A percentile compares a stretch with the other conserved stretches of the same genome.
These are phyloP conservation scores for Solanum gandarillasii DNA, from an alignment of 257 asterid species.

Conservation along the genomic window DNA sequence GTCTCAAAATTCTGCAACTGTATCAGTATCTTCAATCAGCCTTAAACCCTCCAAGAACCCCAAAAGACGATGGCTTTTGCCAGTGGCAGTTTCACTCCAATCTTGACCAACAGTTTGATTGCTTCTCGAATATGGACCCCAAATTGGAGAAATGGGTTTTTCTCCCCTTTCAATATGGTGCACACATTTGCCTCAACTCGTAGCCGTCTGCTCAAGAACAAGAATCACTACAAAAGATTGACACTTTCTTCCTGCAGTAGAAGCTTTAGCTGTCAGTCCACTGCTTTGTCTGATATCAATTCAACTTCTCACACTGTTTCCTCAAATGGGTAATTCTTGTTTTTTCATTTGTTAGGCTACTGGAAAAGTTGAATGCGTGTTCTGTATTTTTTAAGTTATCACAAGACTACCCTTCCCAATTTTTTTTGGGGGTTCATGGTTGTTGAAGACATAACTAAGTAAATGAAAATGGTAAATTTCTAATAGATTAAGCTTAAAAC, in stretches of 20 bases:
- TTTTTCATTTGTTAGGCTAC: not conserved
- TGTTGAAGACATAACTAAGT: not conserved
- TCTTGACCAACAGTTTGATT: conserved; percentile 15
- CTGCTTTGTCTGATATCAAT: conserved; percentile 26
- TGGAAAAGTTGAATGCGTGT: not conserved
- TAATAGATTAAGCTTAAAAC: not conserved
- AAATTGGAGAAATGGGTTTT: conserved; percentile 21
- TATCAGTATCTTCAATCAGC: not conserved
- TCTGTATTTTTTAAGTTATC: not conserved
- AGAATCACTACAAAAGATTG: conserved; percentile 18
- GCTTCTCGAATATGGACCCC: conserved; percentile 28
- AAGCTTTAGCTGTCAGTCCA: conserved; percentile 24
- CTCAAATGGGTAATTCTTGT: conserved; percentile 39
- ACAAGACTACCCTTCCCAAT: too few species aligned
- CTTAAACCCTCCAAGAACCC: conserved; percentile 8
- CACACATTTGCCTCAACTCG: conserved; percentile 21
- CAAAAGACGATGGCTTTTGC: conserved; percentile 15
- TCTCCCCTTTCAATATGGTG: conserved; percentile 14
- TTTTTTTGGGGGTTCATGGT: too few species aligned
- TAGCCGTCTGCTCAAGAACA: conserved; percentile 5
- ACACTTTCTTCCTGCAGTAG: conserved; percentile 10
- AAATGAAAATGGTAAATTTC: not conserved
- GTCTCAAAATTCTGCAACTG: not conserved
- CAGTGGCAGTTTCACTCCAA: conserved; percentile 22
- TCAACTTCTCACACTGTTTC: conserved; percentile 17